phyloP scores from a whole-genome alignment of 1,284 basidiomycete species.

The Tylopilus sp. region DNA sequence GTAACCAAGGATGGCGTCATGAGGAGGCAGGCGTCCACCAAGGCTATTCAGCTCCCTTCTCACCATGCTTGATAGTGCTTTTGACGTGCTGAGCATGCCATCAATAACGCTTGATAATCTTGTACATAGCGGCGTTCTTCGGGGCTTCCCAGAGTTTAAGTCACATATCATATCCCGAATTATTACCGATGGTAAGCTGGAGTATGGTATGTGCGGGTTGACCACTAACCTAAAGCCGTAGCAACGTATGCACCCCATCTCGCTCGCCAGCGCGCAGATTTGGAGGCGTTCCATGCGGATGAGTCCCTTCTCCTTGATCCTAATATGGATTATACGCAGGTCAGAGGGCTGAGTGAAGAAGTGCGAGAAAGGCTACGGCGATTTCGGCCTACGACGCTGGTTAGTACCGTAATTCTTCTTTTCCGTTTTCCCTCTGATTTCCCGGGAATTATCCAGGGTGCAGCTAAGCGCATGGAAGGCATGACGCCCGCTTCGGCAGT shows the following conservation, averaged over 20 bases:
- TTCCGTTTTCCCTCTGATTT: not conserved
- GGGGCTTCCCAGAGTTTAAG: slow-evolving; percentile 51
- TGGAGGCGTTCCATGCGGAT: slow-evolving; percentile 74
- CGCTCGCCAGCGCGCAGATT: slow-evolving; percentile 65
- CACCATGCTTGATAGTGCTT: slow-evolving; percentile 48
- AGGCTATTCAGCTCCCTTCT: not conserved
- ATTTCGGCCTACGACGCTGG: slow-evolving; percentile 63
- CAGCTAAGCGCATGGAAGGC: slow-evolving; percentile 82
- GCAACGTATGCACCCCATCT: slow-evolving; percentile 56
- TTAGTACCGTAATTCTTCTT: slow-evolving; percentile 35
- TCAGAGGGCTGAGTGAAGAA: slow-evolving; percentile 73
- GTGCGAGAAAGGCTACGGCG: slow-evolving; percentile 61
- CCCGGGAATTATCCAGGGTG: slow-evolving; percentile 48
- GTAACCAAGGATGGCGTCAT: slow-evolving; percentile 56
- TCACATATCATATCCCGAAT: slow-evolving; percentile 55
- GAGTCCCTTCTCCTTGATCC: slow-evolving; percentile 69
- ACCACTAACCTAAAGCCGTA: slow-evolving; percentile 8
- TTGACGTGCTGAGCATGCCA: slow-evolving; percentile 69
- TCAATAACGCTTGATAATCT: slow-evolving; percentile 49
- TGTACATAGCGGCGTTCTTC: slow-evolving; percentile 40
- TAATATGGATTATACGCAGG: slow-evolving; percentile 59
- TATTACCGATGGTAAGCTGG: slow-evolving; percentile 59
- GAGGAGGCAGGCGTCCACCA: slow-evolving; percentile 45
- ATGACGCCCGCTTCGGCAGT: slow-evolving; percentile 75
- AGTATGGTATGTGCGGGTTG: not conserved